Base-by-base conservation (phyloP, 768 basidiomycete genomes). In the Termitomyces sp. region DNA sequence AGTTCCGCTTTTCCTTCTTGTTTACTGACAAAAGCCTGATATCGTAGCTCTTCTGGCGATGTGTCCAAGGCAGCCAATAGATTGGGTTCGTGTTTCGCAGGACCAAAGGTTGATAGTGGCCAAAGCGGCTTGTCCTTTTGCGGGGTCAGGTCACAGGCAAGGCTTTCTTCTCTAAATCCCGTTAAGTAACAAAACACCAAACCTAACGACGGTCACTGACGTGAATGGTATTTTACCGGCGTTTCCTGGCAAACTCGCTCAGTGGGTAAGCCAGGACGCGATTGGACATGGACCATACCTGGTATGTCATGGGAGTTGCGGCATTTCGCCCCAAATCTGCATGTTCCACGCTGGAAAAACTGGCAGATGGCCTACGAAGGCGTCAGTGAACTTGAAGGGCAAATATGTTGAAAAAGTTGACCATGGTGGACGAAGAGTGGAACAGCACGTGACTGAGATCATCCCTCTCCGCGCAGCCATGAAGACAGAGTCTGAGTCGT, bases 41-140 rank as follows among this genome's bases (percentile, higher is more conserved):
- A 74, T 47, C 90, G 79, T 48, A 95, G 72, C 70, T 97, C 94
- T 66, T 95, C 94, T 0, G 82, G 82, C 0, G 86, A 89, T 61
- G 87, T 77, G 63, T 97, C 93, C 35, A 88, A 71, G 2, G 83
- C 86, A 9, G 72, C 57, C 18, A 97, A 70, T 5, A 95, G 63
- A 23, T 76, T 82, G 0, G 85, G 85, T 63, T 93, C 91, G 60
- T 80, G 67, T 68, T 95, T 96, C 4, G 84, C 82, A 23, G 91
- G 84, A 0, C 80, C 93, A 68, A 90, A 95, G 0, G 84, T 87
- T 0, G 91, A 86, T 0, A 95, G 74, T 14, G 88, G 87, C 88
- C 90, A 97, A 13, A 79, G 47, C 0, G 93, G 94, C 66, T 84
- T 87, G 16, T 95, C 93, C 23, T 72, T 75, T 23, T 69, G 67